Evolutionary conservation across 495 filamentous ascomycete genomes (phyloP).

Genomic region (Penicillium atrosanguineum): DNA sequence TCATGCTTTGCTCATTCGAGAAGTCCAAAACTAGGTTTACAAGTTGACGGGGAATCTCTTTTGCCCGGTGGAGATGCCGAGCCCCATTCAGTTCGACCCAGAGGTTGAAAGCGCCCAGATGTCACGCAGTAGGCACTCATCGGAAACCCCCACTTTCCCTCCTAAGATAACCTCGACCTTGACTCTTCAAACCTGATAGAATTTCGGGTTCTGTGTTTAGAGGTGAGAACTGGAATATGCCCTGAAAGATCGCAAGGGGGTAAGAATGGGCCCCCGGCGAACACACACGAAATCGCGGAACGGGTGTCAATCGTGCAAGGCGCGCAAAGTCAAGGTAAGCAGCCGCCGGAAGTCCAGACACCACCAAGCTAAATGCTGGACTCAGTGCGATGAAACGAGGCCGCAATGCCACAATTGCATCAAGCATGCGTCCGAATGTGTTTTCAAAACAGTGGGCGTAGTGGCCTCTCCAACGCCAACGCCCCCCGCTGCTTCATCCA

Average conservation of each 20-base stretch:
- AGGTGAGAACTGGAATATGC: background rate
- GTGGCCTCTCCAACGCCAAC: background rate
- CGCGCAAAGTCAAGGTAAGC: slow-evolving; percentile 11
- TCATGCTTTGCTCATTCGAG: no score
- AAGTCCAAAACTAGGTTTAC: no score
- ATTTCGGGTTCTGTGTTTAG: no score
- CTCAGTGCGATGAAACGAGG: slow-evolving; percentile 13
- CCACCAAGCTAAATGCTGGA: background rate
- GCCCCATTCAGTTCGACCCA: no score
- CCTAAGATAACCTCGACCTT: background rate
- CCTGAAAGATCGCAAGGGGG: no score
- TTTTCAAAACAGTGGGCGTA: no score
- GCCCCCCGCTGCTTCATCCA: no score
- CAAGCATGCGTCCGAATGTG: slow-evolving; percentile 5
- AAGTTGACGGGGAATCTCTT: no score
- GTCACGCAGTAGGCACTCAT: background rate
- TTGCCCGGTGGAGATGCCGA: no score
- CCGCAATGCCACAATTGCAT: slow-evolving; percentile 13
- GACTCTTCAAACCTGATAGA: no score
- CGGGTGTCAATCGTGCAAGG: slow-evolving; percentile 10
- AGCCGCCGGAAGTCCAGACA: background rate
- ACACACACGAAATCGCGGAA: slow-evolving; percentile 12
- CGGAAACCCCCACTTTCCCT: background rate
- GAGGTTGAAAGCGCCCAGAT: no score
- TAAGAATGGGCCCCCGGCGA: background rate